These are phyloP conservation scores for Buddleja alternifolia DNA, from an alignment of 257 asterid species.

Conservation along the genomic window DNA sequence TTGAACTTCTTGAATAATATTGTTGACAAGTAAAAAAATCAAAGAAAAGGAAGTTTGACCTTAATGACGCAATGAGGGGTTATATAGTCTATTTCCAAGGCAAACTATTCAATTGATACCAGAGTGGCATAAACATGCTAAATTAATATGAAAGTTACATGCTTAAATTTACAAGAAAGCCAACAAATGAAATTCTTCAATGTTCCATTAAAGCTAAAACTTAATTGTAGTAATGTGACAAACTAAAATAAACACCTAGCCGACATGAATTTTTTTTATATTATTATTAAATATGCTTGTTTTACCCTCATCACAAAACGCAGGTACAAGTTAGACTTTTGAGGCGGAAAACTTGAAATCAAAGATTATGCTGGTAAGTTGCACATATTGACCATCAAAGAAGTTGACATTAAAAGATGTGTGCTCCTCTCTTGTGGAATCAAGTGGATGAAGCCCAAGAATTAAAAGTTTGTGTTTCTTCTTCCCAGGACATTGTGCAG, in stretches of 20 bases:
- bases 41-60: neutral
- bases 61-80: neutral
- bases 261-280: neutral
- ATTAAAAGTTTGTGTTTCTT: neutral
- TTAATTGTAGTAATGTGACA: neutral
- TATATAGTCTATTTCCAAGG: neutral
- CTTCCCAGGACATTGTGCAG: no score
- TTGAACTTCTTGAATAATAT: neutral
- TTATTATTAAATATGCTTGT: neutral
- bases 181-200: neutral
- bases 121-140: neutral
- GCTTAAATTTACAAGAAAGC: neutral
- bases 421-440: neutral
- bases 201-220: neutral
- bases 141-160: neutral
- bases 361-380: neutral
- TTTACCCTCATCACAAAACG: neutral
- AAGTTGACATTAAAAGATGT: no score
- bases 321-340: neutral
- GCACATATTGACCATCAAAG: neutral
- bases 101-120: neutral
- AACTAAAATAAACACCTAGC: neutral
- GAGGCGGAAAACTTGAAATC: neutral
- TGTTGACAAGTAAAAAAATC: neutral
- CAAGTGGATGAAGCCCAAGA: neutral